Base-by-base conservation (phyloP, 2,329 filamentous ascomycete genomes). In the Aspergillus eucalypticola region DNA sequence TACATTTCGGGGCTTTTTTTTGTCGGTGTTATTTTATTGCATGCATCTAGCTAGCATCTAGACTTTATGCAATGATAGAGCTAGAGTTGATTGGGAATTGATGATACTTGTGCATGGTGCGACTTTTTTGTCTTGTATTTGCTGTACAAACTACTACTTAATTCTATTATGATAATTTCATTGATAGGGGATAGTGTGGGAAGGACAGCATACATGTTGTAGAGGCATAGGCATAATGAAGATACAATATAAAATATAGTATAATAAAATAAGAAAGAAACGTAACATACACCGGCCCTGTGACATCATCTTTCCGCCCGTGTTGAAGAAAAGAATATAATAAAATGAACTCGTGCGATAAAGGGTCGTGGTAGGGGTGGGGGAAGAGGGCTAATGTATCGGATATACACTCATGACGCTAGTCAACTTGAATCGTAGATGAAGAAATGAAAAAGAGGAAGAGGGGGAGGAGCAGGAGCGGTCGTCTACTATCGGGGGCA, bases 371-470 rank as follows among this genome's bases (percentile, higher is more conserved):
- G 62, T 56, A 62, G 54, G 58, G 60, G 44, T 51, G 32, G 39
- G 13, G 19, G 57, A 60, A 57, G 48, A 52, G 17, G 19, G 49
- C 17, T 21, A 55, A 38, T 59, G 46, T 32, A 50, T 50, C 25
- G 46, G 46, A 50, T 50, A 50, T 50, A 50, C 46, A 50, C 46
- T 50, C 46, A 50, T 50, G 46, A 50, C 46, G 46, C 46, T 50
- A 32, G 46, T 50, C 46, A 50, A 50, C 46, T 29, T 29, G 46
- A 50, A 50, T 50, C 46, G 25, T 50, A 44, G 67, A 62, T 63
- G 60, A 65, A 68, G 64, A 69, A 50, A 35, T 52, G 15, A 52
- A 56, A 56, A 41, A 2, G 62, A 61, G 15, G 25, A 27, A 59
- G 58, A 39, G 56, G 49, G 63, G 64, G 54, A 59, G 54, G 35